A percentile compares a stretch with the other conserved stretches of the same genome.
Conservation (phyloP, 2,329 filamentous ascomycete species). For the Pseudogymnoascus sp. region DNA sequence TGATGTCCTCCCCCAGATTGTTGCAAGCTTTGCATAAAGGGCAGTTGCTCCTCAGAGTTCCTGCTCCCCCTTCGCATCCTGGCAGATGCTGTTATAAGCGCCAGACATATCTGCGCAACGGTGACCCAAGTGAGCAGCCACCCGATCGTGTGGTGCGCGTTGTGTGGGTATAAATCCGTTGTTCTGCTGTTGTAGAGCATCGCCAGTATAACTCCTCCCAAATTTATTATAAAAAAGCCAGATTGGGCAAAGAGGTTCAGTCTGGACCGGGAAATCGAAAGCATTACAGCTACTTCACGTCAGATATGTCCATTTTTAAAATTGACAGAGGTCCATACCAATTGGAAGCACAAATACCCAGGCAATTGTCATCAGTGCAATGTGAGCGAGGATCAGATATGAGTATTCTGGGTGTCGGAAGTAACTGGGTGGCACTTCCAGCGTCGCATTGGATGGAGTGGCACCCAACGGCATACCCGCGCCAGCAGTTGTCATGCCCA, state of each 20-base stretch:
- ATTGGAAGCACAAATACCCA: slow-evolving; percentile 64
- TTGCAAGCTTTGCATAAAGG: slow-evolving; percentile 55
- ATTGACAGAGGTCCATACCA: slow-evolving; percentile 38
- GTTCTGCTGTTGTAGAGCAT: slow-evolving; percentile 71
- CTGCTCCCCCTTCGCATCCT: slow-evolving; percentile 20
- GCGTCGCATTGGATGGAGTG: slow-evolving; percentile 10
- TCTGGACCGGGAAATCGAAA: slow-evolving; percentile 72
- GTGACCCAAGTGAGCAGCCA: slow-evolving; percentile 74
- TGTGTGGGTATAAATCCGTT: slow-evolving; percentile 76
- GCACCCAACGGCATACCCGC: slow-evolving; percentile 10
- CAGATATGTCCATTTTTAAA: neutral
- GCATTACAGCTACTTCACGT: slow-evolving; percentile 49
- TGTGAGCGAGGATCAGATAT: slow-evolving; percentile 44
- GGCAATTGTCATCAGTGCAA: slow-evolving; percentile 55
- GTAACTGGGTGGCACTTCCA: slow-evolving; percentile 30
- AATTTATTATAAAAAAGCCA: slow-evolving; percentile 54
- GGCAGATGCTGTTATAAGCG: slow-evolving; percentile 22
- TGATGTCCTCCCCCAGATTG: slow-evolving; percentile 45
- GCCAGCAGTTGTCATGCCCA: slow-evolving; percentile 16
- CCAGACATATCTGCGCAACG: slow-evolving; percentile 58
- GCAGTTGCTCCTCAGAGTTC: slow-evolving; percentile 39
- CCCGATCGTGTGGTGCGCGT: slow-evolving; percentile 73
- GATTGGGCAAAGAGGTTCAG: slow-evolving; percentile 63
- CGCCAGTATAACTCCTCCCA: slow-evolving; percentile 53
- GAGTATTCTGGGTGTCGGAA: slow-evolving; percentile 33